Evolutionary conservation across 2,329 filamentous ascomycete genomes (phyloP).

Genomic region (Colletotrichum salicis): DNA sequence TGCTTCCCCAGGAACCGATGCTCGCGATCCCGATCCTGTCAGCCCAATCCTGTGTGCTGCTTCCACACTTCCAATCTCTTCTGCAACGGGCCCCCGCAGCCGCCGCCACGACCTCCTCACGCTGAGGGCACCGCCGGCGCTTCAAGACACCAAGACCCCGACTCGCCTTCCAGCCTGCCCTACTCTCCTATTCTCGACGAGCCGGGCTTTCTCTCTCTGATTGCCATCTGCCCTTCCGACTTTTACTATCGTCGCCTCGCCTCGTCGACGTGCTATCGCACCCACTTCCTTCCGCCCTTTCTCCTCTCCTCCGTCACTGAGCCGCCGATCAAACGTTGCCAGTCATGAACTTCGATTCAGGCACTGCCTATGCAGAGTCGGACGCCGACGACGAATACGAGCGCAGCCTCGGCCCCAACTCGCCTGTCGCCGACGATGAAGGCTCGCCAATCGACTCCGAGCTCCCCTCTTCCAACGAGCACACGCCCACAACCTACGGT

Average conservation of each 20-base stretch:
- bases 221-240: conserved; percentile 1
- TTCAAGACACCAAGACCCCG: conserved; percentile 23
- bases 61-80: conserved; percentile 30
- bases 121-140: conserved; percentile 26
- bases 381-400: conserved; percentile 88
- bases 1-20: conserved; percentile 8
- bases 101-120: conserved; percentile 30
- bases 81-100: conserved; percentile 35
- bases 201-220: conserved; percentile 8
- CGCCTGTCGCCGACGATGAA: conserved; percentile 76
- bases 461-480: conserved; percentile 74
- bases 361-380: conserved; percentile 80
- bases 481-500: conserved; percentile 83
- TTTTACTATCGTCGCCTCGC: conserved; percentile 4
- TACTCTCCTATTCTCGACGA: background rate
- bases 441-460: conserved; percentile 78
- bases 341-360: conserved; percentile 70
- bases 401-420: conserved; percentile 74
- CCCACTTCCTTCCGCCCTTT: background rate
- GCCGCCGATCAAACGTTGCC: conserved; percentile 10
- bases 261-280: conserved; percentile 1
- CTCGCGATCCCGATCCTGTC: conserved; percentile 22
- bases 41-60: conserved; percentile 7
- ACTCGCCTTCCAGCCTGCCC: conserved; percentile 20
- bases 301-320: background rate